Conservation (phyloP, 202 grass and related monocot species). For the Elaeis oleifera region DNA sequence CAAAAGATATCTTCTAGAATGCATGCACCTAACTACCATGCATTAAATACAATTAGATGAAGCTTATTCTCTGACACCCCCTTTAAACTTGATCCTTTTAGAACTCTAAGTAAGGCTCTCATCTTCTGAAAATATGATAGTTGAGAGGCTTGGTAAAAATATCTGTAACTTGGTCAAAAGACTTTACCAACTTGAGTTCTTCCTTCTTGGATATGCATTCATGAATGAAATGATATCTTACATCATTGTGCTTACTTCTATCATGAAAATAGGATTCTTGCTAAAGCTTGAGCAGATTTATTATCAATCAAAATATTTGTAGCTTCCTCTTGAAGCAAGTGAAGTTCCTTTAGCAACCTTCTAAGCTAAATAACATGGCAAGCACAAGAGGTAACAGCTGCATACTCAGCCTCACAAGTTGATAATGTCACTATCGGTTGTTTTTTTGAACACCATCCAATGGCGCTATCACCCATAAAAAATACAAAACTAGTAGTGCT, state of each 20-base stretch:
- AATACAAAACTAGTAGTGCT: no score
- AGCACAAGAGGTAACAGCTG: no score
- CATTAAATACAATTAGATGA: no score
- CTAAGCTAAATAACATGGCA: no score
- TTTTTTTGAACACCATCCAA: no score
- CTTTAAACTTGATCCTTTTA: conserved; percentile 15
- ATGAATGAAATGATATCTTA: not conserved
- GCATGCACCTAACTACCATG: no score
- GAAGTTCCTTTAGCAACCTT: no score
- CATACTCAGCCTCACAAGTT: no score
- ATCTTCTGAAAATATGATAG: conserved; percentile 1
- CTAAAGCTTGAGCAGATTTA: conserved; percentile 1
- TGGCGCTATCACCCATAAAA: no score
- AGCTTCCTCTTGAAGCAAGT: not conserved
- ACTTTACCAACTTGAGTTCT: conserved; percentile 1
- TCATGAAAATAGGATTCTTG: conserved; percentile 14
- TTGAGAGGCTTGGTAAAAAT: conserved; percentile 21
- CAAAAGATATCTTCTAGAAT: no score
- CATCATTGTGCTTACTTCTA: not conserved
- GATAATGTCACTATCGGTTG: no score
- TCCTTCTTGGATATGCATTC: conserved; percentile 7
- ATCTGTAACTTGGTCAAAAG: conserved; percentile 8
- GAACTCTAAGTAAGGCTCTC: not conserved
- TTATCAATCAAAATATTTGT: conserved; percentile 16
- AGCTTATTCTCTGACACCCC: not conserved